Conservation (phyloP, 768 basidiomycete genomes). For the Pleurotus djamor region DNA sequence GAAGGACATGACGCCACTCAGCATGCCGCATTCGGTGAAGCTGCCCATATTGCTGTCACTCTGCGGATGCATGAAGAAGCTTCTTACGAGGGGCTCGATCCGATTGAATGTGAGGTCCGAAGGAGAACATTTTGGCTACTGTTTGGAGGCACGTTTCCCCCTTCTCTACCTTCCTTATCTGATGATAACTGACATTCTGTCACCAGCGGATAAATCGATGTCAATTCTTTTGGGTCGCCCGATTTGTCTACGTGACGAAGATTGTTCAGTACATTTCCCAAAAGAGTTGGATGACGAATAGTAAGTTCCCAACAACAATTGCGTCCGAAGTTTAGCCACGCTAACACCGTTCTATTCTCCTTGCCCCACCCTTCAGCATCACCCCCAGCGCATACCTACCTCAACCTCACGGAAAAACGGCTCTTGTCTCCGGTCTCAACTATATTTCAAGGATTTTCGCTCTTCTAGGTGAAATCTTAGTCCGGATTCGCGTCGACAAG, state of each 20-base stretch:
- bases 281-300: conserved; percentile 90
- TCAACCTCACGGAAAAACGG: conserved; percentile 86
- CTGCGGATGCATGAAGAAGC: conserved; percentile 86
- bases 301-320: conserved; percentile 42
- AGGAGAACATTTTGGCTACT: conserved; percentile 87
- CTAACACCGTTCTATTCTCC: conserved; percentile 11
- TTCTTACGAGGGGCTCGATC: conserved; percentile 78
- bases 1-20: conserved; percentile 87
- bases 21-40: conserved; percentile 86
- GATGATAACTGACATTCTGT: conserved; percentile 9
- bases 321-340: conserved; percentile 27
- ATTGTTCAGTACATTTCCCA: conserved; percentile 87
- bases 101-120: conserved; percentile 86
- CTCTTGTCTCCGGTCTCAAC: conserved; percentile 84
- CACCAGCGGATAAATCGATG: conserved; percentile 84
- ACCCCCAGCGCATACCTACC: conserved; percentile 81
- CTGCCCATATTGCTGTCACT: conserved; percentile 79
- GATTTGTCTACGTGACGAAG: conserved; percentile 85
- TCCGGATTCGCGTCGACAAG: conserved; percentile 85
- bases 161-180: conserved; percentile 5
- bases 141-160: conserved; percentile 66
- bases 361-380: conserved; percentile 47
- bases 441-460: conserved; percentile 86
- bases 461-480: conserved; percentile 81
- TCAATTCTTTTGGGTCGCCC: conserved; percentile 82